phyloP scores from a whole-genome alignment of 2,329 filamentous ascomycete genomes.

The Trichoderma simmonsii region DNA sequence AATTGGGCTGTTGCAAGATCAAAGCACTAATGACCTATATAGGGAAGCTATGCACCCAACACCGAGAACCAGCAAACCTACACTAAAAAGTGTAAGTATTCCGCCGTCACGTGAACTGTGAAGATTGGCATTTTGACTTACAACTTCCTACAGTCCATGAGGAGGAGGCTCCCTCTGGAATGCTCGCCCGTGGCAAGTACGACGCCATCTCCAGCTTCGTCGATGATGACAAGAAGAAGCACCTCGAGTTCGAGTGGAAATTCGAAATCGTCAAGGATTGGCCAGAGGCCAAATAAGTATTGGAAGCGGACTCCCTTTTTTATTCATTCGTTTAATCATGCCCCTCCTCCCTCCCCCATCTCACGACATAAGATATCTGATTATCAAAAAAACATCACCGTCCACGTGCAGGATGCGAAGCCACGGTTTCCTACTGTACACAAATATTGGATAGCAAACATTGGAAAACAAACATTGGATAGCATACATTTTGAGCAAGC shows the following conservation, averaged over 20 bases:
- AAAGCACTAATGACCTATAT: constrained; percentile 29
- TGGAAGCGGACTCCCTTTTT: neutral
- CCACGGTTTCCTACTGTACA: neutral
- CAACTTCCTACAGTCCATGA: constrained; percentile 65
- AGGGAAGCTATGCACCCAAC: constrained; percentile 92
- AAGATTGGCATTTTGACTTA: too few relatives aligned
- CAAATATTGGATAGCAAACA: too few relatives aligned
- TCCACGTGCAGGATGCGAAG: constrained; percentile 3
- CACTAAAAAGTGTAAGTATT: constrained; percentile 90
- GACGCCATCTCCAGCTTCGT: constrained; percentile 85
- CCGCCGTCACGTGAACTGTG: too few relatives aligned
- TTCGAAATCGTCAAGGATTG: constrained; percentile 98
- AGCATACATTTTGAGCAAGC: constrained; percentile 1
- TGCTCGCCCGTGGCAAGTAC: constrained; percentile 88
- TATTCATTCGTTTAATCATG: constrained; percentile 6
- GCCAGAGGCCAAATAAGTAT: constrained; percentile 40
- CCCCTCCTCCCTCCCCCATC: neutral
- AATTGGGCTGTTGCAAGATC: too few relatives aligned
- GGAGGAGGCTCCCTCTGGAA: constrained; percentile 88
- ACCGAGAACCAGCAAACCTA: constrained; percentile 83
- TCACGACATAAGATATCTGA: constrained; percentile 10
- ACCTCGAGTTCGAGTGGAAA: constrained; percentile 91
- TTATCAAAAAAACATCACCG: neutral
- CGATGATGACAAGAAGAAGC: constrained; percentile 88
- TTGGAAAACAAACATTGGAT: neutral